These are phyloP conservation scores for Zygoascus ofunaensis DNA, from an alignment of 805 yeast genomes.

Conservation along the genomic window DNA sequence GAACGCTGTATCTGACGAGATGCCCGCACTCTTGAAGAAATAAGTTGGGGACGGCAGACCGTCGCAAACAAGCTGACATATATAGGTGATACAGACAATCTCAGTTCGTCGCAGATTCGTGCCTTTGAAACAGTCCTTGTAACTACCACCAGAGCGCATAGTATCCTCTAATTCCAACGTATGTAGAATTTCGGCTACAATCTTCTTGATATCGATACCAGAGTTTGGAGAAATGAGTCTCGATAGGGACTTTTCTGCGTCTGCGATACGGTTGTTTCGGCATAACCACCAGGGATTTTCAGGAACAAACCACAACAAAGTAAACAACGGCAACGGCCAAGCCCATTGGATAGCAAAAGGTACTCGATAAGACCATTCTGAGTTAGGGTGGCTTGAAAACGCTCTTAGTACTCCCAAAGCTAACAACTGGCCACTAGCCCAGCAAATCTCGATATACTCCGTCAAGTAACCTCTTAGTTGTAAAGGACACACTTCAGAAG, in stretches of 20 bases:
- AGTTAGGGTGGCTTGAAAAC: slow-evolving; percentile 21
- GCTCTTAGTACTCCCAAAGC: slow-evolving; percentile 41
- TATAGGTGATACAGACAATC: slow-evolving; percentile 36
- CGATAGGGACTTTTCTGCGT: slow-evolving; percentile 32
- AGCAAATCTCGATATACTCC: slow-evolving; percentile 42
- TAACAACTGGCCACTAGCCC: slow-evolving; percentile 49
- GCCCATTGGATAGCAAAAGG: slow-evolving; percentile 17
- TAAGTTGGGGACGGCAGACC: slow-evolving; percentile 27
- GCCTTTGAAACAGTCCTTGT: slow-evolving; percentile 11
- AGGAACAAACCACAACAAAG: slow-evolving; percentile 39
- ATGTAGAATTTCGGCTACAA: slow-evolving; percentile 21
- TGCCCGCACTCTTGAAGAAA: slow-evolving; percentile 39
- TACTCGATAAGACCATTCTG: slow-evolving; percentile 14
- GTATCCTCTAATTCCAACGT: slow-evolving; percentile 25
- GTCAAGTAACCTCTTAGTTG: slow-evolving; percentile 42
- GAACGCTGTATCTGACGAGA: slow-evolving; percentile 27
- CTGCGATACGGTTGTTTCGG: slow-evolving; percentile 32
- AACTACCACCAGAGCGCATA: slow-evolving; percentile 8
- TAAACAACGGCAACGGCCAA: slow-evolving; percentile 14
- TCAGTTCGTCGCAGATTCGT: slow-evolving; percentile 20
- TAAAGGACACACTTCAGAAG: slow-evolving; percentile 49
- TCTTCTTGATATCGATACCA: background rate
- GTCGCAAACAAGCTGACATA: slow-evolving; percentile 37
- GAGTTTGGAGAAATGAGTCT: slow-evolving; percentile 2
- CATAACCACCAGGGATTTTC: slow-evolving; percentile 54